phyloP scores from a whole-genome alignment of 2,329 filamentous ascomycete species.

The Pseudogymnoascus sp. region DNA sequence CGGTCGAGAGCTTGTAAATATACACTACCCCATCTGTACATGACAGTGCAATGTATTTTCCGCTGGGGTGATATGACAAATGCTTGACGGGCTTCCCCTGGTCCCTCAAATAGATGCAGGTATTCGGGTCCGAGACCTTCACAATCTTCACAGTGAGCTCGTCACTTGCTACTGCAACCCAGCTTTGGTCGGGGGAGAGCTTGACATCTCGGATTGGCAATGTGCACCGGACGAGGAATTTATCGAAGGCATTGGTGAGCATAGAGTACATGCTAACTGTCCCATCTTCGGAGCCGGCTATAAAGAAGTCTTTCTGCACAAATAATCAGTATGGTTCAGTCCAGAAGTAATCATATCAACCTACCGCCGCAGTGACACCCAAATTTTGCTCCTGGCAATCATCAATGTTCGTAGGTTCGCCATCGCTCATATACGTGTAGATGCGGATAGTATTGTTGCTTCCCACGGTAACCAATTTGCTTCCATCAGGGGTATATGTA shows the following conservation, averaged over 20 bases:
- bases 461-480: slow-evolving; percentile 80
- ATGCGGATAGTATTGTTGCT: slow-evolving; percentile 90
- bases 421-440: slow-evolving; percentile 84
- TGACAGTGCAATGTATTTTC: slow-evolving; percentile 67
- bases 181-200: slow-evolving; percentile 70
- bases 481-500: slow-evolving; percentile 82
- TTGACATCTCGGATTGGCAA: slow-evolving; percentile 80
- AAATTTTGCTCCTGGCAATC: slow-evolving; percentile 82
- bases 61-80: slow-evolving; percentile 75
- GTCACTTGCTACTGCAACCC: slow-evolving; percentile 94
- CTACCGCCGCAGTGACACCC: slow-evolving; percentile 61
- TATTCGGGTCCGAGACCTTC: slow-evolving; percentile 66
- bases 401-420: slow-evolving; percentile 86
- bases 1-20: slow-evolving; percentile 71
- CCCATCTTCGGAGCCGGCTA: slow-evolving; percentile 87
- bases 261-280: slow-evolving; percentile 93
- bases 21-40: slow-evolving; percentile 87
- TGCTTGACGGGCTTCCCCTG: slow-evolving; percentile 87
- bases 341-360: slow-evolving; percentile 3
- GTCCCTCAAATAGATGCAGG: slow-evolving; percentile 70
- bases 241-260: slow-evolving; percentile 62
- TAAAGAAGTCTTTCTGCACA: slow-evolving; percentile 65
- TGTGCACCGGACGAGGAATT: slow-evolving; percentile 74
- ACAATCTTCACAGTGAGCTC: slow-evolving; percentile 88
- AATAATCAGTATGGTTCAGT: slow-evolving; percentile 14